phyloP scores from a whole-genome alignment of 352 stramenopile species.

The Pythium rhizo-oryzae region DNA sequence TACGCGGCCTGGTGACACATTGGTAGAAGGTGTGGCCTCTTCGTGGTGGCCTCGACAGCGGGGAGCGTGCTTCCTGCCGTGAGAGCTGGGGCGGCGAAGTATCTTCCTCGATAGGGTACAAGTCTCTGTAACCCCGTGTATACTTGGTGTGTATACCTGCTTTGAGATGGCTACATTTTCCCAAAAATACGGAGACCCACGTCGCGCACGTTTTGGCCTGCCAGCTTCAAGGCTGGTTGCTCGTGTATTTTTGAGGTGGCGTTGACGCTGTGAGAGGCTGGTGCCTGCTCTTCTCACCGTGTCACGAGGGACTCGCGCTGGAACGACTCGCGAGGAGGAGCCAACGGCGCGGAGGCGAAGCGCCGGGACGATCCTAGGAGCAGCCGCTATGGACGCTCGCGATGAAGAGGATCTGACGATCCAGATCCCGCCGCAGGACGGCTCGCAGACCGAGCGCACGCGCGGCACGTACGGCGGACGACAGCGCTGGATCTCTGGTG shows the following conservation, averaged over 20 bases:
- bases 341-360: background rate
- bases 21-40: background rate
- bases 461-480: constrained; percentile 70
- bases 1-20: no score
- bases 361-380: background rate
- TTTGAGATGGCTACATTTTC: background rate
- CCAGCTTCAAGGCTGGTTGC: no score
- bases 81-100: no score
- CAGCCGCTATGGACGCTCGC: constrained; percentile 32
- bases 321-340: background rate
- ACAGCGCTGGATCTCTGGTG: constrained; percentile 70
- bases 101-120: background rate
- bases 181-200: background rate
- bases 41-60: no score
- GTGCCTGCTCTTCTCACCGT: no score
- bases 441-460: constrained; percentile 70
- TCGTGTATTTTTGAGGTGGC: background rate
- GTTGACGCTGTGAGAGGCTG: no score
- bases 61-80: no score
- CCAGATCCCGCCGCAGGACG: constrained; percentile 69
- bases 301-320: background rate
- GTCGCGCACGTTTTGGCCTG: background rate
- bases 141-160: background rate
- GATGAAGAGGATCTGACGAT: constrained; percentile 75
- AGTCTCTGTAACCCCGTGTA: background rate